Base-by-base conservation (phyloP, 179 eudicot genomes). In the Carnegiea gigantea region DNA sequence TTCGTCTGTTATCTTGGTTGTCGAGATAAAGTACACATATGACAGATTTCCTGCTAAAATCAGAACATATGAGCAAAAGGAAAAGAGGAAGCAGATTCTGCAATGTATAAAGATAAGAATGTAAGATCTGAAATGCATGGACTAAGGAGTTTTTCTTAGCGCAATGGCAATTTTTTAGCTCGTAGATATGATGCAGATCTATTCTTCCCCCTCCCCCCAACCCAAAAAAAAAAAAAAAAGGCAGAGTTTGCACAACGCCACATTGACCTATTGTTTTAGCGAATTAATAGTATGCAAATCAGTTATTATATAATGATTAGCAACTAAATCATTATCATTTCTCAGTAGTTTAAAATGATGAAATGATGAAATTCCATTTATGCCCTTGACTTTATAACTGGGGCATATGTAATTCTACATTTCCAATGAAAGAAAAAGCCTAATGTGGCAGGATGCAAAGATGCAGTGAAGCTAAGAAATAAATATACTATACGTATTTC, bases 21-120 rank as follows among this genome's bases (percentile, higher is more conserved):
- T 78, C 75, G 38, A 91, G 93, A 83, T 72, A 87, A 95, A 86
- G 83, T 89, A 90, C 84, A 87, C 57, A 75, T 93, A 95, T 81
- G 91, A 93, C 73, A 89, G 92, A 84, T 93, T 95, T 87, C 98
- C 98, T 81, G 81, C 97, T 78, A 93, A 88, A 77, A 75, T 82
- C 24, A 91, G 98, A 89, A 81, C 90, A 68, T 95, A 92, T 83
- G 93, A 91, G 86, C 92, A 91, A 78, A 93, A 91, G 75, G 93
- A 90, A 78, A 93, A 89, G 87, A 87, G 98, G 88, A 88, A 87
- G 82, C 91, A 92, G 86, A 89, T 92, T 81, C 89, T 95, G 38
- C 53, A 53, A n/a, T 64, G 0, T 68, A 73, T 81, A 33, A 84
- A 36, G 83, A 77, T 73, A 84, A 54, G 60, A 70, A 80, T 72